These are phyloP conservation scores for Zasmidium citrigriseum DNA, from an alignment of 2,329 filamentous ascomycete genomes.

Conservation along the genomic window DNA sequence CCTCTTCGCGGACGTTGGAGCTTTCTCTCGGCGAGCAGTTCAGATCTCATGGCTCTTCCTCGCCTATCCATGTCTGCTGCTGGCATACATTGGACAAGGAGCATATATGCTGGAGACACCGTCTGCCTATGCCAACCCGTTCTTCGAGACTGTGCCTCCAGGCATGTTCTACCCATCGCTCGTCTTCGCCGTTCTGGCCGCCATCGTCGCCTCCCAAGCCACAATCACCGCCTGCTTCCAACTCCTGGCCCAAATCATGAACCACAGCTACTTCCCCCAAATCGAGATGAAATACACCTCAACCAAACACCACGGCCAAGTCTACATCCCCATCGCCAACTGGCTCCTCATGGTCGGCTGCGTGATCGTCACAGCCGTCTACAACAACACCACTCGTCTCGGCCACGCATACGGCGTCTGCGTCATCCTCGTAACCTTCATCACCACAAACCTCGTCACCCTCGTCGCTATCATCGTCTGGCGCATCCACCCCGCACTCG, in stretches of 20 bases:
- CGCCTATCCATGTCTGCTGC: conserved; percentile 65
- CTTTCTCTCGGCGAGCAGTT: conserved; percentile 64
- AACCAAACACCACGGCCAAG: conserved; percentile 68
- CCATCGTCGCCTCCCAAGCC: conserved; percentile 74
- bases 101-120: conserved; percentile 65
- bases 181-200: conserved; percentile 65
- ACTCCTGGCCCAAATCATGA: conserved; percentile 69
- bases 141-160: conserved; percentile 69
- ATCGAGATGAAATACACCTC: conserved; percentile 73
- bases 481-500: conserved; percentile 61
- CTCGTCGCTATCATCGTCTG: conserved; percentile 73
- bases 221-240: conserved; percentile 72
- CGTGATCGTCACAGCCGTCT: conserved; percentile 63
- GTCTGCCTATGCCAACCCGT: conserved; percentile 68
- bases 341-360: conserved; percentile 76
- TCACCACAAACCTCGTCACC: conserved; percentile 72
- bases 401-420: conserved; percentile 78
- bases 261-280: conserved; percentile 70
- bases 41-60: conserved; percentile 72
- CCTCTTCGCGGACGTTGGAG: conserved; percentile 74
- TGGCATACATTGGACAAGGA: conserved; percentile 72
- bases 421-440: conserved; percentile 76
- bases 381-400: conserved; percentile 71
- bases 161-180: conserved; percentile 69
- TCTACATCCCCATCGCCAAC: conserved; percentile 75